Percentiles rank a stretch among this genome's conserved stretches.
Evolutionary conservation across 2,329 filamentous ascomycete species (phyloP).

Genomic region (Epichloe glyceriae): DNA sequence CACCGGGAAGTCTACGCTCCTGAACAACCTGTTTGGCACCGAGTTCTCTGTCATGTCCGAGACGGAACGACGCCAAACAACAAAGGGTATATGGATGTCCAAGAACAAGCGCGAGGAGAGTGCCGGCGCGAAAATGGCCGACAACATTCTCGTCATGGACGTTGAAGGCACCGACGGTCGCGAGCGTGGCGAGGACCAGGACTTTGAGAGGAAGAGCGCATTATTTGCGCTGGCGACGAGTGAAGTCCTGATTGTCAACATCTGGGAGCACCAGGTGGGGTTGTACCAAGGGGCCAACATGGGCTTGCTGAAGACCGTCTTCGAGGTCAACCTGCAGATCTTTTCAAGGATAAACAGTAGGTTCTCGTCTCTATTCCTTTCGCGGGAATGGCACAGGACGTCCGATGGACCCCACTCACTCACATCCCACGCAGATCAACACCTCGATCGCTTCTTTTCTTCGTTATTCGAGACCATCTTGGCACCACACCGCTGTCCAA

Average conservation of each 20-base stretch:
- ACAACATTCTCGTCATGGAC: slow-evolving; percentile 98
- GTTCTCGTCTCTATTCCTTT: slow-evolving; percentile 18
- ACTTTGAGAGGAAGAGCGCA: slow-evolving; percentile 97
- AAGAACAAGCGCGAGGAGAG: slow-evolving; percentile 67
- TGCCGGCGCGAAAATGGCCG: slow-evolving; percentile 58
- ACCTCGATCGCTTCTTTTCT: slow-evolving; percentile 86
- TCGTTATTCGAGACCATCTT: slow-evolving; percentile 95
- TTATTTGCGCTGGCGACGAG: slow-evolving; percentile 94
- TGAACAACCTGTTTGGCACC: slow-evolving; percentile 92
- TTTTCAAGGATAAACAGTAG: slow-evolving; percentile 93
- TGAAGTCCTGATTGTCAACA: slow-evolving; percentile 95
- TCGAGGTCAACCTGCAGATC: slow-evolving; percentile 94
- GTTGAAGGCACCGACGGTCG: slow-evolving; percentile 95
- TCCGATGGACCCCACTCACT: slow-evolving; percentile 10
- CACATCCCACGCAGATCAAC: slow-evolving; percentile 46
- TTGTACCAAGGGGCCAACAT: slow-evolving; percentile 98
- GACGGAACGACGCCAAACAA: slow-evolving; percentile 85
- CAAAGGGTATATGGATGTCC: slow-evolving; percentile 99
- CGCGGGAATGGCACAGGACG: background rate
- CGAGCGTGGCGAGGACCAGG: slow-evolving; percentile 93
- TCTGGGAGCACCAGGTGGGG: slow-evolving; percentile 98
- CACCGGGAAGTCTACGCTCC: slow-evolving; percentile 91
- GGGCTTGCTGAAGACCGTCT: slow-evolving; percentile 95
- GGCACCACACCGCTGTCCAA: slow-evolving; percentile 84
- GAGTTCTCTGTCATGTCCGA: slow-evolving; percentile 98